Percentiles rank a stretch among this genome's conserved stretches.
These are phyloP conservation scores for Psilocybe subaeruginosa DNA, from an alignment of 768 basidiomycete genomes.

Conservation along the genomic window DNA sequence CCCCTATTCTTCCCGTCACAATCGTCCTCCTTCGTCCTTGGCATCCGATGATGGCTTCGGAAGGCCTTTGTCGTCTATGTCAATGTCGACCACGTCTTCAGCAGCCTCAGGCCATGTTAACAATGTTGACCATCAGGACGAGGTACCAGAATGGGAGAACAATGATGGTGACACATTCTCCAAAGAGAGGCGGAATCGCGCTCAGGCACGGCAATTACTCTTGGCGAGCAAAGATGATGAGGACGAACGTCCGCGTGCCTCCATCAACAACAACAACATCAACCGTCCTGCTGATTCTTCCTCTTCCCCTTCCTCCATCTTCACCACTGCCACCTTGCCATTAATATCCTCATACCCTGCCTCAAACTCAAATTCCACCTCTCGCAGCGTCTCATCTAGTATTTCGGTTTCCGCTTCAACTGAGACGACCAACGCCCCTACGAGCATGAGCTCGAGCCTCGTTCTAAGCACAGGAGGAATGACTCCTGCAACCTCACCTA, in stretches of 20 bases:
- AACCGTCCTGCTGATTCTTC: not conserved
- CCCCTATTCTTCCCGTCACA: not conserved
- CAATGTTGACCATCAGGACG: slow-evolving; percentile 5
- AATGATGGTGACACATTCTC: not conserved
- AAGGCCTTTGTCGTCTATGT: slow-evolving; percentile 10
- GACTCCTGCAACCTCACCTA: slow-evolving; percentile 18
- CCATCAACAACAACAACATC: not conserved
- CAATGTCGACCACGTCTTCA: slow-evolving; percentile 9
- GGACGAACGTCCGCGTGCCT: not conserved
- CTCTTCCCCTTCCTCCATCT: not conserved
- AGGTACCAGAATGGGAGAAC: not conserved
- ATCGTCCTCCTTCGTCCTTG: slow-evolving; percentile 9
- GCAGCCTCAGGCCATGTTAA: not conserved
- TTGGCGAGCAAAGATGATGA: slow-evolving; percentile 5
- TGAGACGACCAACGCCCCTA: not conserved
- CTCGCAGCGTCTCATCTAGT: slow-evolving; percentile 6
- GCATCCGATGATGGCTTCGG: slow-evolving; percentile 4
- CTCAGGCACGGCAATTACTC: slow-evolving; percentile 5
- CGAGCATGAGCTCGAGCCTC: slow-evolving; percentile 14
- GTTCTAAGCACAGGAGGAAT: slow-evolving; percentile 8
- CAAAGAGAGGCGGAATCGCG: not conserved
- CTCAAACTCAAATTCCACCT: not conserved
- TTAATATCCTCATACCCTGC: not conserved
- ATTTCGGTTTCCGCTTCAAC: slow-evolving; percentile 6
- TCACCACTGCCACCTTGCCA: not conserved